Evolutionary conservation across 2,329 filamentous ascomycete genomes (phyloP).

Genomic region (Penicillium thymicola): DNA sequence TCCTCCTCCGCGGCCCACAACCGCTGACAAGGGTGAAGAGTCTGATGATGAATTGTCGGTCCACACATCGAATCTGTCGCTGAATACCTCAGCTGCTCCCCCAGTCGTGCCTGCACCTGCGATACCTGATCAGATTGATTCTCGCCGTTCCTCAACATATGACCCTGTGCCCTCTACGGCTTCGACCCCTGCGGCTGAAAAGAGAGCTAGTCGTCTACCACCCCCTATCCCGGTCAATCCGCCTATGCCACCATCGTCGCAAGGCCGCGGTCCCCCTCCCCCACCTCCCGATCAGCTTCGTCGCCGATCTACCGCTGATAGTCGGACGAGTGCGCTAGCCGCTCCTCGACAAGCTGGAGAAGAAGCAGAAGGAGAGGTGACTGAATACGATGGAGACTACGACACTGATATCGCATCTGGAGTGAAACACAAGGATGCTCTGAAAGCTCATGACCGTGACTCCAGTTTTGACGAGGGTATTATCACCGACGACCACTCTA

Average conservation of each 20-base stretch:
- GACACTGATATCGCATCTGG: constrained; percentile 96
- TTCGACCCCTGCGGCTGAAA: constrained; percentile 35
- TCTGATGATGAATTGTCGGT: constrained; percentile 81
- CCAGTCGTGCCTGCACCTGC: constrained; percentile 49
- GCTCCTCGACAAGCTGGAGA: constrained; percentile 50
- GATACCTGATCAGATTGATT: constrained; percentile 38
- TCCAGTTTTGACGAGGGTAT: constrained; percentile 70
- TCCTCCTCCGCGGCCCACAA: constrained; percentile 54
- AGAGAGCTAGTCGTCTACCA: constrained; percentile 44
- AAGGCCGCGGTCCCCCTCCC: constrained; percentile 64
- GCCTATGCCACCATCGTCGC: constrained; percentile 41
- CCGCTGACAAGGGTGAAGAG: constrained; percentile 74
- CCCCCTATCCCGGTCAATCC: constrained; percentile 40
- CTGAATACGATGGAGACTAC: constrained; percentile 96
- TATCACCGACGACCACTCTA: constrained; percentile 53
- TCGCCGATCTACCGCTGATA: constrained; percentile 60
- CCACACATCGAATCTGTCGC: constrained; percentile 46
- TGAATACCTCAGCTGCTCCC: constrained; percentile 43
- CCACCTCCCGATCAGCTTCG: constrained; percentile 53
- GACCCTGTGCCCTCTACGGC: constrained; percentile 44
- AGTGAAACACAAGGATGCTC: constrained; percentile 86
- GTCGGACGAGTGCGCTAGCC: constrained; percentile 39
- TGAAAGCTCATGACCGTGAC: constrained; percentile 77
- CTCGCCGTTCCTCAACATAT: constrained; percentile 38
- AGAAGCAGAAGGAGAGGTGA: constrained; percentile 74